Percentiles rank a stretch among this genome's conserved stretches.
Evolutionary conservation across 148 eudicot genomes (phyloP).

Genomic region (Rhododendron griersonianum): DNA sequence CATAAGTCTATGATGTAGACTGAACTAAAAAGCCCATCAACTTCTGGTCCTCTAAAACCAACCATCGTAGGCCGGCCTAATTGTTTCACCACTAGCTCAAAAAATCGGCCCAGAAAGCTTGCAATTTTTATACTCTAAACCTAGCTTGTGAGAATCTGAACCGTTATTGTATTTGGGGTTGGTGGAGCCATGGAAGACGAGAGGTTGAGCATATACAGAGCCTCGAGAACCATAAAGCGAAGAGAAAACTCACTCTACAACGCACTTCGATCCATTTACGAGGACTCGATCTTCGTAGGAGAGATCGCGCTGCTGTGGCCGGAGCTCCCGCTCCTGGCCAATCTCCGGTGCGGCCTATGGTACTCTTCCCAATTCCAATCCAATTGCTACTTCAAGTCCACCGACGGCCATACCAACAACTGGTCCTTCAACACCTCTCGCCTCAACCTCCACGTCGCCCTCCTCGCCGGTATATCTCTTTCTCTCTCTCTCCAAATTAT

Average conservation of each 20-base stretch:
- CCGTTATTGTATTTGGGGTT: background rate
- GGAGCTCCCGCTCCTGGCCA: conserved; percentile 71
- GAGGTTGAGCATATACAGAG: conserved; percentile 71
- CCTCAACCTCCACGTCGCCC: conserved; percentile 86
- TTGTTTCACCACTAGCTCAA: background rate
- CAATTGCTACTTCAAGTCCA: conserved; percentile 90
- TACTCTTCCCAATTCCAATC: conserved; percentile 45
- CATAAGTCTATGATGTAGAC: no score
- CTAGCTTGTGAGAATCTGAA: background rate
- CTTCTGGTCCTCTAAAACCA: background rate
- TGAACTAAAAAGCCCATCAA: background rate
- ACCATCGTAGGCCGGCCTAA: background rate
- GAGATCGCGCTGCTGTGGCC: conserved; percentile 91
- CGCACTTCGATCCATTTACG: conserved; percentile 71
- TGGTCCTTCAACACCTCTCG: conserved; percentile 87
- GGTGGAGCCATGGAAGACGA: conserved; percentile 7
- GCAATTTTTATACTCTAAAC: background rate
- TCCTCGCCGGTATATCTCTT: conserved; percentile 53
- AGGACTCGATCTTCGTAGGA: conserved; percentile 81
- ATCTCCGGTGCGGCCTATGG: conserved; percentile 93
- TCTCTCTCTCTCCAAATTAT: background rate
- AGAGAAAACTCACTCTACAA: conserved; percentile 62
- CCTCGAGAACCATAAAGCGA: conserved; percentile 61
- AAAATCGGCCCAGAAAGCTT: background rate
- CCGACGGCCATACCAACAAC: conserved; percentile 85